Percentiles rank a stretch among this genome's conserved stretches.
These are phyloP conservation scores for Penicillium sp. DNA, from an alignment of 2,329 filamentous ascomycete species.

Conservation along the genomic window DNA sequence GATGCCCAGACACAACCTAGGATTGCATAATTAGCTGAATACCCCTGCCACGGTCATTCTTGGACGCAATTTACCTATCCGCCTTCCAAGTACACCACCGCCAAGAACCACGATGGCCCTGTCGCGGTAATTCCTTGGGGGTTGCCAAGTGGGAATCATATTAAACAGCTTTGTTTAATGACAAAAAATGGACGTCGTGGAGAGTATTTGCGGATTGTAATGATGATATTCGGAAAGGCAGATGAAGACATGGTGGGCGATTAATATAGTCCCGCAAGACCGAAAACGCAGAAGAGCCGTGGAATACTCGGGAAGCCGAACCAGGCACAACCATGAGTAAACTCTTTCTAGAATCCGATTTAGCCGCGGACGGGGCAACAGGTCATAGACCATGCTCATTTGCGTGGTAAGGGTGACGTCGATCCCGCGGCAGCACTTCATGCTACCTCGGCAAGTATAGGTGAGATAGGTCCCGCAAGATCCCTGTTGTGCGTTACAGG, in stretches of 20 bases:
- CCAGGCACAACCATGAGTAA: not conserved
- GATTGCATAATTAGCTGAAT: not conserved
- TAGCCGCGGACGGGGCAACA: not conserved
- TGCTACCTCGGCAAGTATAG: not conserved
- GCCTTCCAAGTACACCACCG: constrained; percentile 42
- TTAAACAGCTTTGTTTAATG: constrained; percentile 18
- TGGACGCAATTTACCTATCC: constrained; percentile 30
- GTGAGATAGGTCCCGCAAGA: not conserved
- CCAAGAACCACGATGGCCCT: constrained; percentile 44
- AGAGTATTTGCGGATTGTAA: not conserved
- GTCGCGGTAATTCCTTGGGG: constrained; percentile 28
- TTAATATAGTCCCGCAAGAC: not conserved
- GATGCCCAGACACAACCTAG: constrained; percentile 30
- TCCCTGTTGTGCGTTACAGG: not conserved
- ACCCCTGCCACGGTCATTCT: not conserved
- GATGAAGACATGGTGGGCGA: not conserved
- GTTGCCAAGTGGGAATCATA: constrained; percentile 23
- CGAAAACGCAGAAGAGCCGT: not conserved
- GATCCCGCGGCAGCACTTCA: not conserved
- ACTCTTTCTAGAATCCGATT: not conserved
- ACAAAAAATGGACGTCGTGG: not conserved
- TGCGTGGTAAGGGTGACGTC: not conserved
- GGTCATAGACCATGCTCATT: not conserved
- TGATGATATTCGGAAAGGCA: no score
- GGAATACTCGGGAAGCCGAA: not conserved